These are phyloP conservation scores for Sarcocystis neurona DNA, from an alignment of 169 alveolate genomes.

Conservation along the genomic window DNA sequence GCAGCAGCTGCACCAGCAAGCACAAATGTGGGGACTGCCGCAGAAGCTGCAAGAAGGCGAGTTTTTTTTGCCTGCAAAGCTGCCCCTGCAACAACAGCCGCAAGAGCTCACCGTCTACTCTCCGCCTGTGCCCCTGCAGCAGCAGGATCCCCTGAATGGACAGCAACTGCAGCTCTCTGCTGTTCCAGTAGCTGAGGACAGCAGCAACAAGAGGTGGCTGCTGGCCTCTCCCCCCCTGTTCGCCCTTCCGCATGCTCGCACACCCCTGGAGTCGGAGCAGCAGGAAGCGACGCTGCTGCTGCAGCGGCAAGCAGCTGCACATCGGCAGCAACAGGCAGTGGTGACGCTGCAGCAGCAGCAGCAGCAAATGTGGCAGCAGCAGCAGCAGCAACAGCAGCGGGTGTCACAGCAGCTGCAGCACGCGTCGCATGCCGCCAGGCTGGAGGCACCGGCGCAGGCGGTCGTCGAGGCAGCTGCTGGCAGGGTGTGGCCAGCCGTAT, in stretches of 20 bases:
- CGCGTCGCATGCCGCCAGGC: too few relatives aligned
- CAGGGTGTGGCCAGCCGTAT: too few relatives aligned
- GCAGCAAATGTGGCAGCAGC: conserved; percentile 31
- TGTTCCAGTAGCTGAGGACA: neutral
- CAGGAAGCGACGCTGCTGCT: too few relatives aligned
- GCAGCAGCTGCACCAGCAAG: conserved; percentile 28
- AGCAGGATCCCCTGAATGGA: neutral
- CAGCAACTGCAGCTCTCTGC: neutral
- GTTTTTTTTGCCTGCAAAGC: conserved; percentile 23
- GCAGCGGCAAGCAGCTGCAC: too few relatives aligned
- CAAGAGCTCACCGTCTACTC: conserved; percentile 19
- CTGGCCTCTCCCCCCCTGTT: too few relatives aligned
- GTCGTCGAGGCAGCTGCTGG: too few relatives aligned
- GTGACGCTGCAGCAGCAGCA: conserved; percentile 45
- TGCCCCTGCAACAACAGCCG: neutral
- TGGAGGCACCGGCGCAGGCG: too few relatives aligned
- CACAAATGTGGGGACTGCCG: conserved; percentile 29
- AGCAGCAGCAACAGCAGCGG: conserved; percentile 6
- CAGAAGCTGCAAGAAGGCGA: too few relatives aligned
- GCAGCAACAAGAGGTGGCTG: too few relatives aligned
- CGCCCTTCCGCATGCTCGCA: too few relatives aligned
- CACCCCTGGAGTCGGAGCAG: too few relatives aligned
- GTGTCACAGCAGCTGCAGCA: too few relatives aligned
- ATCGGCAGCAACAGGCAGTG: conserved; percentile 37
- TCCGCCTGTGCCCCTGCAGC: neutral